Percentiles rank a stretch among this genome's conserved stretches.
phyloP scores from a whole-genome alignment of 768 basidiomycete genomes.

The Leucogyrophana mollusca region DNA sequence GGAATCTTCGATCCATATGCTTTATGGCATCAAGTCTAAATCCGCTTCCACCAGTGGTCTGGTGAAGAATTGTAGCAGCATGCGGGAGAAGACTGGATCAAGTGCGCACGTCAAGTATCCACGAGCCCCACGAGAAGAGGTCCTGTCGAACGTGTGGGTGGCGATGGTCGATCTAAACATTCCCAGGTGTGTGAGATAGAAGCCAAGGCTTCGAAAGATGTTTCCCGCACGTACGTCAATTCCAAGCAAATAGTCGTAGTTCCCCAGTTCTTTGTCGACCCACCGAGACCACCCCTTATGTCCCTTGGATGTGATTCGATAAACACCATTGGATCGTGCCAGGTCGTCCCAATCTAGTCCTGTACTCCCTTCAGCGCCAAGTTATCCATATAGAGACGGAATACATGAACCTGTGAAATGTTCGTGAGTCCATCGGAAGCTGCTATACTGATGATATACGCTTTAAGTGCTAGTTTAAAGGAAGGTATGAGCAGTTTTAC shows the following conservation, averaged over 20 bases:
- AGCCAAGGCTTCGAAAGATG: neutral
- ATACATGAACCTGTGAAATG: conserved; percentile 68
- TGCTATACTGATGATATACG: conserved; percentile 55
- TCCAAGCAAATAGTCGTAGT: conserved; percentile 84
- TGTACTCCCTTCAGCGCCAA: conserved; percentile 18
- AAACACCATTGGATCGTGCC: conserved; percentile 62
- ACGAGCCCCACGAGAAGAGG: conserved; percentile 72
- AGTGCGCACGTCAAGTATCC: conserved; percentile 58
- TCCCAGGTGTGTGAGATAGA: conserved; percentile 10
- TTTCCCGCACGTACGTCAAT: conserved; percentile 49
- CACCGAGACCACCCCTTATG: conserved; percentile 79
- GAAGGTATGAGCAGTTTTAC: conserved; percentile 36
- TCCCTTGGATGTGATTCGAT: conserved; percentile 62
- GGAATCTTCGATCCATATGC: conserved; percentile 74
- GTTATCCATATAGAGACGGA: neutral
- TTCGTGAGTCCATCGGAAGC: conserved; percentile 68
- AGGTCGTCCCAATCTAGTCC: conserved; percentile 86
- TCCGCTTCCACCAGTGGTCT: conserved; percentile 71
- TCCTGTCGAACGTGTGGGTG: conserved; percentile 81
- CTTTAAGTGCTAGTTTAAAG: conserved; percentile 4
- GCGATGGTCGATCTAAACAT: conserved; percentile 70
- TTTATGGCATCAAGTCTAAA: conserved; percentile 92
- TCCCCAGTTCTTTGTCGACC: conserved; percentile 84
- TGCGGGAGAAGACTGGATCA: conserved; percentile 1
- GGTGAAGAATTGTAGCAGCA: neutral